phyloP scores from a whole-genome alignment of 116 monocot species.

The Thalassia testudinum region DNA sequence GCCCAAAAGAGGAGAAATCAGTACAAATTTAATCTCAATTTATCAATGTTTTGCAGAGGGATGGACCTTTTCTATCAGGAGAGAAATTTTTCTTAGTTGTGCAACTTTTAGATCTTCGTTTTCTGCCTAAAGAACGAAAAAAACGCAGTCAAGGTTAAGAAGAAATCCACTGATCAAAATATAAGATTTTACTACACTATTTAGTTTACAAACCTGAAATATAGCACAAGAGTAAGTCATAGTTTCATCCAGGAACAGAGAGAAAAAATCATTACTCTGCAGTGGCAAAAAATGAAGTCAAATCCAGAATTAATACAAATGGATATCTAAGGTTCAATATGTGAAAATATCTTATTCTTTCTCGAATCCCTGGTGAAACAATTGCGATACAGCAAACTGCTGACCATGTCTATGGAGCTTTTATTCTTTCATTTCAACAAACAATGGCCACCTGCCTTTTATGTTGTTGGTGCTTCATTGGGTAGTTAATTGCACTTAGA shows the following conservation, averaged over 20 bases:
- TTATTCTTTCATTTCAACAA: too few species aligned
- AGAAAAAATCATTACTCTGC: constrained; percentile 93
- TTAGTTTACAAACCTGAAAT: constrained; percentile 33
- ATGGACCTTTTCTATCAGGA: constrained; percentile 69
- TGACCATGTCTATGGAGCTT: too few species aligned
- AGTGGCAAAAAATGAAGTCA: not conserved
- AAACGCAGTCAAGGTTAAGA: too few species aligned
- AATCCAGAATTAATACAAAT: not conserved
- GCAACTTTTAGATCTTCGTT: constrained; percentile 74
- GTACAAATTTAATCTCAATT: not conserved
- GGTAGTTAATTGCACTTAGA: too few species aligned
- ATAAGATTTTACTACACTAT: not conserved
- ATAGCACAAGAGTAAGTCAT: constrained; percentile 93
- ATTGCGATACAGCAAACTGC: too few species aligned
- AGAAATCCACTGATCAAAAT: not conserved
- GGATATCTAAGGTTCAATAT: too few species aligned
- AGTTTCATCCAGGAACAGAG: constrained; percentile 83
- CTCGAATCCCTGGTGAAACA: too few species aligned
- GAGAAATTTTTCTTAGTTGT: constrained; percentile 64
- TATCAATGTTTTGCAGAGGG: not conserved
- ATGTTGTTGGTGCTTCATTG: too few species aligned
- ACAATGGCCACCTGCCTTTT: too few species aligned
- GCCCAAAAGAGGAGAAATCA: not conserved
- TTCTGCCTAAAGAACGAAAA: constrained; percentile 21
- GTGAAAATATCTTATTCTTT: too few species aligned